Percentiles rank a stretch among this genome's conserved stretches.
phyloP scores from a whole-genome alignment of 2,329 filamentous ascomycete species.

The Aspergillus aculeatinus region DNA sequence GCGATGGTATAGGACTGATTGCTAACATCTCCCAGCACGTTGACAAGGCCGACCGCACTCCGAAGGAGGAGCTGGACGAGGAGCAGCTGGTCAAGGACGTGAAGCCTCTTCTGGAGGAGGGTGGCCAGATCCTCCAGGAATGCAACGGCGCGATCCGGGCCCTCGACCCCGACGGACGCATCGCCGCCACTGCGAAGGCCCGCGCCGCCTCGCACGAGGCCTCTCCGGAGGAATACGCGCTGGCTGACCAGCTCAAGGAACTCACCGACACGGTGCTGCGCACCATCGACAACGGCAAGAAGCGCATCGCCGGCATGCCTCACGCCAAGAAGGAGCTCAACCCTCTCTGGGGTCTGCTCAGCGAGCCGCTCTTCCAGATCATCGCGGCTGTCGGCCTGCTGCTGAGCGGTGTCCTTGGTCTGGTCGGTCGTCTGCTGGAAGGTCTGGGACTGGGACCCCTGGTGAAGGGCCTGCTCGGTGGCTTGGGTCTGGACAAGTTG shows the following conservation, averaged over 20 bases:
- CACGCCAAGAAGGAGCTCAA: constrained; percentile 94
- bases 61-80: constrained; percentile 85
- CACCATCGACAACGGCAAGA: constrained; percentile 84
- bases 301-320: constrained; percentile 85
- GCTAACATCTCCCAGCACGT: constrained; percentile 57
- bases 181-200: constrained; percentile 80
- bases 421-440: constrained; percentile 77
- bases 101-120: constrained; percentile 85
- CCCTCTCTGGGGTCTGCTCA: constrained; percentile 73
- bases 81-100: constrained; percentile 83
- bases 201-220: constrained; percentile 73
- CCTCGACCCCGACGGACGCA: constrained; percentile 83
- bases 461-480: constrained; percentile 72
- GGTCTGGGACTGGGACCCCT: constrained; percentile 80
- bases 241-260: constrained; percentile 82
- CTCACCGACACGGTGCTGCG: constrained; percentile 77
- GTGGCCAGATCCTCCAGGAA: constrained; percentile 75
- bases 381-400: constrained; percentile 83
- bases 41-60: constrained; percentile 74
- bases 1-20: background rate
- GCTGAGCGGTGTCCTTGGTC: constrained; percentile 76
- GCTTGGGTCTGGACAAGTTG: constrained; percentile 64
- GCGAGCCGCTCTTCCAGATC: constrained; percentile 87
- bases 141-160: constrained; percentile 83
- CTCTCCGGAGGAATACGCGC: constrained; percentile 76